phyloP scores from a whole-genome alignment of 306 rosid genomes.

The Clitoria ternatea region DNA sequence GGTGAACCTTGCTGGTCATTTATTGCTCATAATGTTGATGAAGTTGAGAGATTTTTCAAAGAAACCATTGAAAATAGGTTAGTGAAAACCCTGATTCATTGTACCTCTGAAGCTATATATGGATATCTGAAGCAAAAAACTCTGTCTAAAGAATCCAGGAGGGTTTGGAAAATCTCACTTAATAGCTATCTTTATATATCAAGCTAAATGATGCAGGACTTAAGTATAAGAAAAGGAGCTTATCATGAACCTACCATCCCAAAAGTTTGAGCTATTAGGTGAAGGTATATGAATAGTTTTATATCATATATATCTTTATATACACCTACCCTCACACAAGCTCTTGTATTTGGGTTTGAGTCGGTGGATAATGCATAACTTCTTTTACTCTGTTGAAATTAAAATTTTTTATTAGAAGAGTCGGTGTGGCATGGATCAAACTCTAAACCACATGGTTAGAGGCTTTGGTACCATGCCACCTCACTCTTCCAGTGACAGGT shows the following conservation, averaged over 20 bases:
- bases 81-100: constrained; percentile 10
- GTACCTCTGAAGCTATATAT: background rate
- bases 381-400: background rate
- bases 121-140: background rate
- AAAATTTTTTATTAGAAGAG: background rate
- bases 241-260: background rate
- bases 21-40: constrained; percentile 70
- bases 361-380: background rate
- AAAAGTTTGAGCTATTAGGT: background rate
- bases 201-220: background rate
- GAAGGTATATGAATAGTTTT: background rate
- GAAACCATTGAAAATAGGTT: constrained; percentile 88
- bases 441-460: too few relatives aligned
- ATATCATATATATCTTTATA: background rate
- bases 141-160: constrained; percentile 1
- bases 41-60: constrained; percentile 77
- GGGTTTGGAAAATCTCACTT: constrained; percentile 8
- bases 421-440: background rate
- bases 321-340: background rate
- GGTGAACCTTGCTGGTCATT: constrained; percentile 88
- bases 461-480: background rate
- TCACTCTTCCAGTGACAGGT: background rate
- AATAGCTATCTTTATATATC: constrained; percentile 3
- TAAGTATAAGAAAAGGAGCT: background rate
- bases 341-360: background rate